phyloP scores from a whole-genome alignment of 2,329 filamentous ascomycete species.

The Gyromitra esculenta region DNA sequence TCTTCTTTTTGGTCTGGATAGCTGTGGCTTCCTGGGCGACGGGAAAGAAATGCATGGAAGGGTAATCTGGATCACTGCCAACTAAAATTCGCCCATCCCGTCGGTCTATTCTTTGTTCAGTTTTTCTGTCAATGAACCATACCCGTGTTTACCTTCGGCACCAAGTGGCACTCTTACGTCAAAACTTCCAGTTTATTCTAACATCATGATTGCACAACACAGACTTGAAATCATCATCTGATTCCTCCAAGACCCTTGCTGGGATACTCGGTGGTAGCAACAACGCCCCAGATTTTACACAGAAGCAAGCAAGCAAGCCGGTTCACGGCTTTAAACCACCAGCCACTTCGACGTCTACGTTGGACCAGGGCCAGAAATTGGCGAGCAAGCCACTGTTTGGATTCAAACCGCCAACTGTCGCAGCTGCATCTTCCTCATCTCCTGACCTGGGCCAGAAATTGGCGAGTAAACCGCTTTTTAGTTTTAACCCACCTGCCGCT shows the following conservation, averaged over 20 bases:
- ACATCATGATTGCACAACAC: slow-evolving; percentile 37
- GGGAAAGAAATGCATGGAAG: slow-evolving; percentile 20
- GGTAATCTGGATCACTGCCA: slow-evolving; percentile 27
- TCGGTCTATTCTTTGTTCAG: slow-evolving; percentile 4
- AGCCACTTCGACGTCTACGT: not conserved
- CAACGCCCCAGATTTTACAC: slow-evolving; percentile 14
- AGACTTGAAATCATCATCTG: slow-evolving; percentile 44
- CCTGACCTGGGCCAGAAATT: not conserved
- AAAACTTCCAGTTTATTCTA: slow-evolving; percentile 32
- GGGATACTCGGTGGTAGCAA: slow-evolving; percentile 40
- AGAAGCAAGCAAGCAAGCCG: slow-evolving; percentile 38
- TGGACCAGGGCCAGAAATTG: slow-evolving; percentile 22
- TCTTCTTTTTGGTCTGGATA: slow-evolving; percentile 16
- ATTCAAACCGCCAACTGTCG: slow-evolving; percentile 29
- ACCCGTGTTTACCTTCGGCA: not conserved
- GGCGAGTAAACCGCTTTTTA: slow-evolving; percentile 25
- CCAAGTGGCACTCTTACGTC: not conserved
- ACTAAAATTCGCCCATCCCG: slow-evolving; percentile 24
- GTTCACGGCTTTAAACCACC: slow-evolving; percentile 40
- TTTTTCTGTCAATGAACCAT: slow-evolving; percentile 17
- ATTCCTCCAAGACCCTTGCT: slow-evolving; percentile 49
- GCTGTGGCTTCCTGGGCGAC: slow-evolving; percentile 23
- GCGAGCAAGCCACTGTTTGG: slow-evolving; percentile 31
- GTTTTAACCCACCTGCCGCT: slow-evolving; percentile 31
- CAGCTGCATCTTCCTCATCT: not conserved